These are phyloP conservation scores for Debaryomyces psychrophilus DNA, from an alignment of 1,139 yeast genomes.

Conservation along the genomic window DNA sequence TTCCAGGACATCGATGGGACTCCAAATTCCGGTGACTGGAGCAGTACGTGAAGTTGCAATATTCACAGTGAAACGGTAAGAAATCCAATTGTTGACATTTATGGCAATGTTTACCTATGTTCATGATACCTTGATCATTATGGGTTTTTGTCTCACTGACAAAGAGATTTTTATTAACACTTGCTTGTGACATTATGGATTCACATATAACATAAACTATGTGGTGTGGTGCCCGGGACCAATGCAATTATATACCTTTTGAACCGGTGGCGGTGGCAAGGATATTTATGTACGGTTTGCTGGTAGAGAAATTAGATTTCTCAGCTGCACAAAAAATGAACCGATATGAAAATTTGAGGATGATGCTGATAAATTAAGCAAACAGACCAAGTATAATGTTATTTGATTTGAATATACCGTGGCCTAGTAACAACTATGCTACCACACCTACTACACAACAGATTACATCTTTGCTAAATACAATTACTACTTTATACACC, in stretches of 20 bases:
- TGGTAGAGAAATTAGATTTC: constrained; percentile 2
- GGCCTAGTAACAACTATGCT: constrained; percentile 65
- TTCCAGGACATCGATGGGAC: constrained; percentile 48
- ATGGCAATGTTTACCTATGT: constrained; percentile 69
- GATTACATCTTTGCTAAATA: constrained; percentile 47
- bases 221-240: background rate
- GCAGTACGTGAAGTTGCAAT: constrained; percentile 61
- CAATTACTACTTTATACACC: constrained; percentile 57
- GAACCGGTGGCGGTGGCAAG: constrained; percentile 22
- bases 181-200: constrained; percentile 12
- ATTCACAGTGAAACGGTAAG: constrained; percentile 65
- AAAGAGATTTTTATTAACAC: constrained; percentile 17
- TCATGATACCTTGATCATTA: constrained; percentile 55
- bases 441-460: constrained; percentile 44
- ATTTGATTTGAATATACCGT: constrained; percentile 79
- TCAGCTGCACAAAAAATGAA: constrained; percentile 9
- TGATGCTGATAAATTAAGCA: background rate
- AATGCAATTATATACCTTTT: constrained; percentile 2
- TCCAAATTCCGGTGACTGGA: constrained; percentile 56
- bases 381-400: constrained; percentile 19
- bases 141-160: constrained; percentile 23
- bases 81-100: constrained; percentile 69
- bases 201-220: background rate
- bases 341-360: constrained; percentile 5
- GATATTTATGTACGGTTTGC: background rate